These are phyloP conservation scores for Candida ulmi DNA, from an alignment of 805 yeast species.

Conservation along the genomic window DNA sequence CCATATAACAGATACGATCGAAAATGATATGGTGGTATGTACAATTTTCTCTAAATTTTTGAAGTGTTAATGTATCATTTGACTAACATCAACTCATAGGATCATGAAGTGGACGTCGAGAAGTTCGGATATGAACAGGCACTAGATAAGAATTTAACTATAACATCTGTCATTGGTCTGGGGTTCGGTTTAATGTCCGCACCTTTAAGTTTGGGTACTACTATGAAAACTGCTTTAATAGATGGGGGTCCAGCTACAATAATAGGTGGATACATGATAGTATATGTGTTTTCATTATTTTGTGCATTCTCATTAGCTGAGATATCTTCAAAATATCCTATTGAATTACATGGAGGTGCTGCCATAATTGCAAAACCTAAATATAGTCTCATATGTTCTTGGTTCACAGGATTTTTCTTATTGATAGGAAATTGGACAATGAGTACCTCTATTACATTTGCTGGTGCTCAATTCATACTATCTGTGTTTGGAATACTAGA, in stretches of 20 bases:
- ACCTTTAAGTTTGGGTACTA: conserved; percentile 71
- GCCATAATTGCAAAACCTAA: conserved; percentile 59
- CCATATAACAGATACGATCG: conserved; percentile 6
- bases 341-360: conserved; percentile 73
- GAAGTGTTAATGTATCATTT: neutral
- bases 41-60: too few species aligned
- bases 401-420: conserved; percentile 77
- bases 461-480: conserved; percentile 69
- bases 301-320: conserved; percentile 74
- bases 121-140: conserved; percentile 73
- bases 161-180: conserved; percentile 66
- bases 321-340: conserved; percentile 70
- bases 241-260: conserved; percentile 79
- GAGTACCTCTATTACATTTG: conserved; percentile 66
- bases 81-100: conserved; percentile 19
- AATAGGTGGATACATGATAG: conserved; percentile 67
- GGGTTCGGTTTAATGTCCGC: conserved; percentile 83
- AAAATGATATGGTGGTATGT: conserved; percentile 8
- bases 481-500: conserved; percentile 61
- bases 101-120: conserved; percentile 42
- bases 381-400: conserved; percentile 54
- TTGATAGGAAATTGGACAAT: conserved; percentile 75
- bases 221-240: conserved; percentile 62
- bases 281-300: conserved; percentile 55
- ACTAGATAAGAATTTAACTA: conserved; percentile 60